Percentiles rank a stretch among this genome's conserved stretches.
These are phyloP conservation scores for Podaxis sp. DNA, from an alignment of 768 basidiomycete species.

Conservation along the genomic window DNA sequence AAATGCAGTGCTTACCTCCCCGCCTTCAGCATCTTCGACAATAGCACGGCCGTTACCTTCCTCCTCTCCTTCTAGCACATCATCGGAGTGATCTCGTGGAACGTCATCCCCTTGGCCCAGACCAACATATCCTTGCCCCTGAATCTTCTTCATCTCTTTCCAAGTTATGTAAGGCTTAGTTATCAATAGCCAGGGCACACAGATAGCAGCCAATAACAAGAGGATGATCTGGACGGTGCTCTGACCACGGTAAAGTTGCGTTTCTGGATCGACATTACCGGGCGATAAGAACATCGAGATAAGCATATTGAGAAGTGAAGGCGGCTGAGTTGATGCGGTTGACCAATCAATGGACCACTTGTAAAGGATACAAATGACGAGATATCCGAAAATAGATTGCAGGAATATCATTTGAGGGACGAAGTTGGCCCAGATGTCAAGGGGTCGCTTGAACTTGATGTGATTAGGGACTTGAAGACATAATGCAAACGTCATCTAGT, in stretches of 20 bases:
- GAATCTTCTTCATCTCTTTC: conserved; percentile 85
- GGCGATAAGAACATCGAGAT: conserved; percentile 96
- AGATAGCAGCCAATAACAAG: conserved; percentile 74
- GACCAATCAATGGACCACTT: conserved; percentile 98
- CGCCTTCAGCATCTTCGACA: conserved; percentile 75
- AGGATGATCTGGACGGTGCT: conserved; percentile 78
- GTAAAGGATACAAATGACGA: conserved; percentile 91
- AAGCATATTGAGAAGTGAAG: conserved; percentile 92
- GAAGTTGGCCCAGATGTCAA: conserved; percentile 93
- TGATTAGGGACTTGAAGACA: conserved; percentile 97
- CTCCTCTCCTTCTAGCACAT: conserved; percentile 71
- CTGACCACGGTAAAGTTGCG: conserved; percentile 85
- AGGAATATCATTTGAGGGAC: conserved; percentile 97
- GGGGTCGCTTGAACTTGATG: conserved; percentile 82
- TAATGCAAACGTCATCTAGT: conserved; percentile 96
- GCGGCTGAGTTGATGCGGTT: conserved; percentile 62
- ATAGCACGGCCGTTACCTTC: conserved; percentile 76
- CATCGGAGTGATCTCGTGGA: conserved; percentile 53
- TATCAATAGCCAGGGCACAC: conserved; percentile 94
- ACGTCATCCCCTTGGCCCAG: conserved; percentile 51
- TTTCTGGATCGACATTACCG: conserved; percentile 65
- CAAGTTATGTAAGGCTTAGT: conserved; percentile 90
- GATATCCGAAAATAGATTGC: conserved; percentile 96
- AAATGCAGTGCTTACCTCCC: conserved; percentile 56
- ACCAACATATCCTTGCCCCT: conserved; percentile 82